phyloP scores from a whole-genome alignment of 2,329 filamentous ascomycete species.

The Epichloe festucae region DNA sequence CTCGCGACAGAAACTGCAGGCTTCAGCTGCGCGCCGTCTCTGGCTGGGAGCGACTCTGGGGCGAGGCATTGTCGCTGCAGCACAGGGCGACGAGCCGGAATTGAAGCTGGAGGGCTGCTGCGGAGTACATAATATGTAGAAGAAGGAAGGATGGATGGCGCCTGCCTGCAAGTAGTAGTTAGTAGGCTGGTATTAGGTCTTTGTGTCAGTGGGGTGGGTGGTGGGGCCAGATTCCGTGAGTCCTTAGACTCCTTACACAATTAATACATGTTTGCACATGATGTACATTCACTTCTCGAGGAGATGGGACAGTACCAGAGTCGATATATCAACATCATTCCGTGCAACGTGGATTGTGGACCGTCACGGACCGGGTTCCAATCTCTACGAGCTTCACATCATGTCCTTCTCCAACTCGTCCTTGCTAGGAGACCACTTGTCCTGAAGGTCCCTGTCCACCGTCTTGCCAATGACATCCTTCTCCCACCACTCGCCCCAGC shows the following conservation, averaged over 20 bases:
- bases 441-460: slow-evolving; percentile 33
- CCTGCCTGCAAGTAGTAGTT: no score
- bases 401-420: slow-evolving; percentile 33
- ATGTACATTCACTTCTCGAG: no score
- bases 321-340: no score
- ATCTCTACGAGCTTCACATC: slow-evolving; percentile 11
- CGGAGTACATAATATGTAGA: not conserved
- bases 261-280: no score
- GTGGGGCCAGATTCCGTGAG: no score
- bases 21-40: slow-evolving; percentile 33
- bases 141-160: slow-evolving; percentile 1
- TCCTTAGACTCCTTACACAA: no score
- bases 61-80: slow-evolving; percentile 29
- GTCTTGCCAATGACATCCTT: slow-evolving; percentile 27
- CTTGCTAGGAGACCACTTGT: slow-evolving; percentile 36
- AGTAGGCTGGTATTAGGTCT: no score
- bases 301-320: no score
- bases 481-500: slow-evolving; percentile 44
- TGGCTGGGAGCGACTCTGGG: slow-evolving; percentile 36
- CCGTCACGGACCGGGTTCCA: slow-evolving; percentile 10
- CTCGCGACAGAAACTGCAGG: slow-evolving; percentile 33
- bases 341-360: slow-evolving; percentile 12
- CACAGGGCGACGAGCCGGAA: not conserved
- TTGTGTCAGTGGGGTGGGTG: no score
- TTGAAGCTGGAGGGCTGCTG: not conserved